A percentile compares a stretch with the other conserved stretches of the same genome.
These are phyloP conservation scores for Cytospora leucostoma DNA, from an alignment of 2,329 filamentous ascomycete genomes.

Conservation along the genomic window DNA sequence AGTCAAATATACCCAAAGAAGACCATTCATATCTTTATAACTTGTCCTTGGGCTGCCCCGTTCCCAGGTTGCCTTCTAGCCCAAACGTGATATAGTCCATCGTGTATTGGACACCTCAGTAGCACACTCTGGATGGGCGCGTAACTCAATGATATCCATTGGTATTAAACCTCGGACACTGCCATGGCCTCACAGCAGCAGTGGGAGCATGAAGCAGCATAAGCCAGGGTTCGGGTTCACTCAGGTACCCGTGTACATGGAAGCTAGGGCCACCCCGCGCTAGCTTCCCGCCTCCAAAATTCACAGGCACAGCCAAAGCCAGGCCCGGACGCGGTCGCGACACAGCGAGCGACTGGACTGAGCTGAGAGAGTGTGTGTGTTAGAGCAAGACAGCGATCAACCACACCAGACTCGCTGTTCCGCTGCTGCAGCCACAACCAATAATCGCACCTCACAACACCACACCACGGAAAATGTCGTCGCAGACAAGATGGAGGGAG, in stretches of 20 bases:
- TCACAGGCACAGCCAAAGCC: slow-evolving; percentile 15
- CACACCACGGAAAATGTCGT: slow-evolving; percentile 48
- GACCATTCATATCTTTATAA: slow-evolving; percentile 2
- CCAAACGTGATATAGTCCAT: too few relatives aligned
- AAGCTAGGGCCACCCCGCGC: background rate
- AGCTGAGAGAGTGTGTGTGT: background rate
- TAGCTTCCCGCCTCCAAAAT: slow-evolving; percentile 16
- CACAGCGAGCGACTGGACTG: slow-evolving; percentile 7
- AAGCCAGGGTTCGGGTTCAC: slow-evolving; percentile 4
- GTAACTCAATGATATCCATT: too few relatives aligned
- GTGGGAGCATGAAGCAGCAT: too few relatives aligned
- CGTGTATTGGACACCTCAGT: too few relatives aligned
- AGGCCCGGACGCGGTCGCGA: slow-evolving; percentile 23
- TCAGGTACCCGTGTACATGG: background rate
- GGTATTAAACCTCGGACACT: too few relatives aligned
- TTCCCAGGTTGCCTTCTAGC: too few relatives aligned
- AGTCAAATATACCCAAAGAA: slow-evolving; percentile 21
- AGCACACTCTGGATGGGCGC: too few relatives aligned
- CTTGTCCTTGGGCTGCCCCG: too few relatives aligned
- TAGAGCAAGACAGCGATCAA: background rate
- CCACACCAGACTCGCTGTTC: slow-evolving; percentile 1
- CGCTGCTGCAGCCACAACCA: background rate
- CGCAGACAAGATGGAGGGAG: slow-evolving; percentile 62
- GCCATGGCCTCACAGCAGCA: too few relatives aligned
- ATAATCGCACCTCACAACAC: background rate